Percentiles rank a stretch among this genome's conserved stretches.
Conservation (phyloP, 805 yeast species). For the Spathaspora boniae region DNA sequence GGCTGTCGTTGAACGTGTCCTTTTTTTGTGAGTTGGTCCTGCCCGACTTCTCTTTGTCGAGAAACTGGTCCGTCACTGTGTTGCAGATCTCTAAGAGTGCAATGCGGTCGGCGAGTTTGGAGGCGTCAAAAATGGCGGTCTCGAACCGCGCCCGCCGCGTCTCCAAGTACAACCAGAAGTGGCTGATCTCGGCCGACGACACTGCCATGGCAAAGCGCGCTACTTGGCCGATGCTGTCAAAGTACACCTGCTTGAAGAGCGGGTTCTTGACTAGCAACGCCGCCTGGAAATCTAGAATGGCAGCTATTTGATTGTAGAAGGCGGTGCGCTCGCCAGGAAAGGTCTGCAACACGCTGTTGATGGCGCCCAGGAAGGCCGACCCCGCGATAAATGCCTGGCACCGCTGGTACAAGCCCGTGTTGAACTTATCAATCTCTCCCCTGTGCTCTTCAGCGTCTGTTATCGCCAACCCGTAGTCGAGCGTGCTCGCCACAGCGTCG, state of each 20-base stretch:
- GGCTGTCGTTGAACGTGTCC: slow-evolving; percentile 37
- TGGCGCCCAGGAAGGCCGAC: slow-evolving; percentile 18
- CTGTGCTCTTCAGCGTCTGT: slow-evolving; percentile 2
- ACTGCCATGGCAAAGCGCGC: slow-evolving; percentile 21
- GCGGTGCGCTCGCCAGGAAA: not conserved
- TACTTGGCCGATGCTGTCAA: slow-evolving; percentile 20
- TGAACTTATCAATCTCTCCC: slow-evolving; percentile 18
- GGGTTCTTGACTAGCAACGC: slow-evolving; percentile 14
- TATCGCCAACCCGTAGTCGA: slow-evolving; percentile 1
- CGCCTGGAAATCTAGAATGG: slow-evolving; percentile 26
- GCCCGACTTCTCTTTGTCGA: slow-evolving; percentile 15
- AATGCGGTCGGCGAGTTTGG: slow-evolving; percentile 32
- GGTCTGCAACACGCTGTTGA: slow-evolving; percentile 1
- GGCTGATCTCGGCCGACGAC: slow-evolving; percentile 18
- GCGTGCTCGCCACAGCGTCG: too few species aligned
- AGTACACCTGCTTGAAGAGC: slow-evolving; percentile 21
- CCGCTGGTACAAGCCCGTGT: slow-evolving; percentile 18
- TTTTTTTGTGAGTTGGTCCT: slow-evolving; percentile 28
- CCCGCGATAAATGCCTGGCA: slow-evolving; percentile 18
- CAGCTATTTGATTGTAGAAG: slow-evolving; percentile 13
- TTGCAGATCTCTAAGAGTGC: slow-evolving; percentile 39
- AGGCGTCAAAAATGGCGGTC: slow-evolving; percentile 23
- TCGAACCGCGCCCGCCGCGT: slow-evolving; percentile 23
- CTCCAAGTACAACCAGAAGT: slow-evolving; percentile 39
- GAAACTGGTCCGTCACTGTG: slow-evolving; percentile 29